Evolutionary conservation across 2,329 filamentous ascomycete species (phyloP).

Genomic region (Talaromyces sp.): DNA sequence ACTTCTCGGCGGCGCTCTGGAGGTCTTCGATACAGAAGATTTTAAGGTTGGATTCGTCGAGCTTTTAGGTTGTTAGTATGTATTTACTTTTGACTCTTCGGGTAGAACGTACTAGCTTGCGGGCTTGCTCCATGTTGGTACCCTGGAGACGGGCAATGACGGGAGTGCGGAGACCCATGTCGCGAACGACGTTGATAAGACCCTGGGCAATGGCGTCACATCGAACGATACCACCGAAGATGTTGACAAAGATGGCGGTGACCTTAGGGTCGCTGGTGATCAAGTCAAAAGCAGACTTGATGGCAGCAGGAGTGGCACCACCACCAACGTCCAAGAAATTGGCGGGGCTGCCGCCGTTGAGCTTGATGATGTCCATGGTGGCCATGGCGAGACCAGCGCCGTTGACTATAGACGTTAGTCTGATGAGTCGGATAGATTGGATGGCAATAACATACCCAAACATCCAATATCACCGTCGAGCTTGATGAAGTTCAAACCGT

Average conservation of each 20-base stretch:
- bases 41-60: conserved; percentile 97
- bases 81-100: neutral
- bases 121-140: conserved; percentile 95
- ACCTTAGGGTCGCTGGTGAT: conserved; percentile 99
- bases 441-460: conserved; percentile 49
- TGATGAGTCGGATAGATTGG: no score
- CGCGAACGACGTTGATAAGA: conserved; percentile 89
- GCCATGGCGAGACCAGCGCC: conserved; percentile 99
- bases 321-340: conserved; percentile 99
- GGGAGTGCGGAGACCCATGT: conserved; percentile 92
- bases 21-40: conserved; percentile 99
- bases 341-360: conserved; percentile 91
- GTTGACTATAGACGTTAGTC: conserved; percentile 61
- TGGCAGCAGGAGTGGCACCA: conserved; percentile 92
- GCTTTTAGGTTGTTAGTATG: conserved; percentile 40
- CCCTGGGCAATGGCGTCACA: conserved; percentile 97
- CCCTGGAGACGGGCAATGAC: conserved; percentile 97
- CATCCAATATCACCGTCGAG: conserved; percentile 98
- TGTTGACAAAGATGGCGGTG: conserved; percentile 99
- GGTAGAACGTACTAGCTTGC: conserved; percentile 59
- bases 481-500: conserved; percentile 98
- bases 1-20: conserved; percentile 94
- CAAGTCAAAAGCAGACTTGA: conserved; percentile 95
- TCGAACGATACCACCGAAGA: conserved; percentile 97
- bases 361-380: conserved; percentile 99